Evolutionary conservation across 2,329 filamentous ascomycete genomes (phyloP).

Genomic region (Pseudofabraea citricarpa): DNA sequence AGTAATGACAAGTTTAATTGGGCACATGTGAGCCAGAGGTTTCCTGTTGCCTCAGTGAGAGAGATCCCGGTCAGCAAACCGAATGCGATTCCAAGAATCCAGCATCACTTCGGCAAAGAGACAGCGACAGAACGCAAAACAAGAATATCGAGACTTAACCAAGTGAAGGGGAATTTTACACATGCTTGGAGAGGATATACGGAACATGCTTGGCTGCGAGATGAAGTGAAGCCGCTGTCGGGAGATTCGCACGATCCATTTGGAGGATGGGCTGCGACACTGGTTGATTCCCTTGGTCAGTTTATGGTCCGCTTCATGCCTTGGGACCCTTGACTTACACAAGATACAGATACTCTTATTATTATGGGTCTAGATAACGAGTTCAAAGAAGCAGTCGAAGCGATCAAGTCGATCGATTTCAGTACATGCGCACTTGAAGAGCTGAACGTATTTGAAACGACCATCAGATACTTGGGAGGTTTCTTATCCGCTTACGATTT

Average conservation of each 20-base stretch:
- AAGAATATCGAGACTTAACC: background rate
- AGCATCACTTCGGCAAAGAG: background rate
- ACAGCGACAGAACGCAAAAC: background rate
- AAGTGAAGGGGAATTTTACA: conserved; percentile 5
- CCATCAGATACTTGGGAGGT: conserved; percentile 83
- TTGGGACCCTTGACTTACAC: background rate
- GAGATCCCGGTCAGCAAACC: conserved; percentile 1
- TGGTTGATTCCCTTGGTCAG: conserved; percentile 62
- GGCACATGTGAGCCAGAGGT: background rate
- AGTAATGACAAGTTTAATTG: background rate
- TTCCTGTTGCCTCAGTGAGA: conserved; percentile 1
- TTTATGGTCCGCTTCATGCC: background rate
- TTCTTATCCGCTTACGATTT: conserved; percentile 80
- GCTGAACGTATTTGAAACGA: conserved; percentile 68
- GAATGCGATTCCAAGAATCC: conserved; percentile 1
- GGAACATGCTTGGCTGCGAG: conserved; percentile 71
- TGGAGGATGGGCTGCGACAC: conserved; percentile 79
- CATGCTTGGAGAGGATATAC: conserved; percentile 72
- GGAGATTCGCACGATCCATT: conserved; percentile 69
- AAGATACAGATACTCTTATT: conserved; percentile 64
- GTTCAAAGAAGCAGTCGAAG: conserved; percentile 69
- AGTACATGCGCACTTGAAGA: conserved; percentile 43
- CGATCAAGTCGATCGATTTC: conserved; percentile 71
- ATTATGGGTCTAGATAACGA: conserved; percentile 74
- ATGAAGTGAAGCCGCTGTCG: conserved; percentile 72